Evolutionary conservation across 352 stramenopile genomes (phyloP).

Genomic region (Thraustotheca clavata): DNA sequence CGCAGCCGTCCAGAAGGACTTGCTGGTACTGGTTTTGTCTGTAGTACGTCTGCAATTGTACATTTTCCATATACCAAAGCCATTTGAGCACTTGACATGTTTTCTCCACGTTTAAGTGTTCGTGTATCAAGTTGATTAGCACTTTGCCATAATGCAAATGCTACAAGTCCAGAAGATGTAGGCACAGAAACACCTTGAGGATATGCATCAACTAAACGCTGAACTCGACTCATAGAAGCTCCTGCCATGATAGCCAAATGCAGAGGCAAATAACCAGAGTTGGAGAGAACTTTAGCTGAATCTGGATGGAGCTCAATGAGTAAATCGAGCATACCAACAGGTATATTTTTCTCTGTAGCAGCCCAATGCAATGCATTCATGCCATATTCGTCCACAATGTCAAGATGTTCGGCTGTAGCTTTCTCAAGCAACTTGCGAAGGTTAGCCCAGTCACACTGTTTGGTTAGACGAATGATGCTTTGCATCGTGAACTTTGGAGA

Average conservation of each 20-base stretch:
- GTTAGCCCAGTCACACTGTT: constrained; percentile 36
- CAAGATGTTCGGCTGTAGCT: not conserved
- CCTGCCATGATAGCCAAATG: constrained; percentile 18
- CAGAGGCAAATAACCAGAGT: constrained; percentile 4
- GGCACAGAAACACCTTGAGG: not conserved
- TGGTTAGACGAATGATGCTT: constrained; percentile 24
- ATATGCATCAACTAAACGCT: constrained; percentile 6
- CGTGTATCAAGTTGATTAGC: constrained; percentile 2
- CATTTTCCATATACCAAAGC: constrained; percentile 10
- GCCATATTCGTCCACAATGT: constrained; percentile 24
- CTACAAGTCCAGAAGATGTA: not conserved
- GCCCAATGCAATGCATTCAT: constrained; percentile 32
- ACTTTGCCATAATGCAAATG: not conserved
- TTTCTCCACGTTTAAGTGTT: constrained; percentile 15
- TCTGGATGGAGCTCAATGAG: constrained; percentile 11
- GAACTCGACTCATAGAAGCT: constrained; percentile 3
- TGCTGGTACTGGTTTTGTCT: not conserved
- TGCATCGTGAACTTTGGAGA: not conserved
- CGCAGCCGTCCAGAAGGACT: not conserved
- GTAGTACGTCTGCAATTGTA: not conserved
- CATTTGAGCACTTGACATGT: not conserved
- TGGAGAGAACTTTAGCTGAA: constrained; percentile 5
- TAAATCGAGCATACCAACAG: constrained; percentile 15
- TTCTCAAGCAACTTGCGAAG: constrained; percentile 35
- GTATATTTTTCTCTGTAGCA: constrained; percentile 23